Percentiles rank a stretch among this genome's conserved stretches.
Evolutionary conservation across 352 stramenopile genomes (phyloP).

Genomic region (Globisporangium spinosum): DNA sequence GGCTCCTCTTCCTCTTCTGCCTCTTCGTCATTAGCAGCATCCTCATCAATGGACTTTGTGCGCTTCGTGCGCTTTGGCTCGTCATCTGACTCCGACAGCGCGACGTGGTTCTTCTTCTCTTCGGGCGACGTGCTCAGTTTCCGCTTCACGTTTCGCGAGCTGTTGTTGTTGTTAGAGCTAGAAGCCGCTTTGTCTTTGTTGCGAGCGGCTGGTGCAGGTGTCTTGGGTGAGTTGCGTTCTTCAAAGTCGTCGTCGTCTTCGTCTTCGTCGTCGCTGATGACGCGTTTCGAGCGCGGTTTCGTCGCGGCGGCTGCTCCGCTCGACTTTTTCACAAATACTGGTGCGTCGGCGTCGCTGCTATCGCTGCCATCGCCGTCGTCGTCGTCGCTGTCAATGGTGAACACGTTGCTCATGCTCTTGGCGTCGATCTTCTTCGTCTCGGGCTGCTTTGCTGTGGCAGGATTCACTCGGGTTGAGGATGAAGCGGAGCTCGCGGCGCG

Average conservation of each 20-base stretch:
- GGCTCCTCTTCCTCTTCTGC: constrained; percentile 13
- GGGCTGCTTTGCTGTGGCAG: constrained; percentile 19
- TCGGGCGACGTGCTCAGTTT: constrained; percentile 41
- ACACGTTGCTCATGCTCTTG: constrained; percentile 58
- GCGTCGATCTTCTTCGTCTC: constrained; percentile 38
- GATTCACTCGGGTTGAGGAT: constrained; percentile 18
- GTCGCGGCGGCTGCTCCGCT: neutral
- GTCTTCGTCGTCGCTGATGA: constrained; percentile 72
- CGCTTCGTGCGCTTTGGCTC: constrained; percentile 13
- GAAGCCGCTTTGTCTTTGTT: neutral
- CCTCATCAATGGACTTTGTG: constrained; percentile 16
- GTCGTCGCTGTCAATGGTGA: constrained; percentile 73
- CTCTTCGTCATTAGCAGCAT: constrained; percentile 8
- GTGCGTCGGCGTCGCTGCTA: constrained; percentile 37
- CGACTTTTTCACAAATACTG: constrained; percentile 66
- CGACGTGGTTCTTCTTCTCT: constrained; percentile 8
- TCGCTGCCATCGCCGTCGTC: constrained; percentile 52
- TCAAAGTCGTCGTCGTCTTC: constrained; percentile 35
- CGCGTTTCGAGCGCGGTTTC: constrained; percentile 40
- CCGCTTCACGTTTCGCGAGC: constrained; percentile 36
- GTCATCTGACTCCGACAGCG: constrained; percentile 10
- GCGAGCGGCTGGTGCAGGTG: constrained; percentile 3
- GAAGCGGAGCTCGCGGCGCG: constrained; percentile 23
- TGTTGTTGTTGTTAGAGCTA: constrained; percentile 4
- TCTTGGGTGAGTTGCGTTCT: constrained; percentile 12